Percentiles rank a stretch among this genome's conserved stretches.
Conservation (phyloP, 768 basidiomycete species). For the Leucosporidium scottii region DNA sequence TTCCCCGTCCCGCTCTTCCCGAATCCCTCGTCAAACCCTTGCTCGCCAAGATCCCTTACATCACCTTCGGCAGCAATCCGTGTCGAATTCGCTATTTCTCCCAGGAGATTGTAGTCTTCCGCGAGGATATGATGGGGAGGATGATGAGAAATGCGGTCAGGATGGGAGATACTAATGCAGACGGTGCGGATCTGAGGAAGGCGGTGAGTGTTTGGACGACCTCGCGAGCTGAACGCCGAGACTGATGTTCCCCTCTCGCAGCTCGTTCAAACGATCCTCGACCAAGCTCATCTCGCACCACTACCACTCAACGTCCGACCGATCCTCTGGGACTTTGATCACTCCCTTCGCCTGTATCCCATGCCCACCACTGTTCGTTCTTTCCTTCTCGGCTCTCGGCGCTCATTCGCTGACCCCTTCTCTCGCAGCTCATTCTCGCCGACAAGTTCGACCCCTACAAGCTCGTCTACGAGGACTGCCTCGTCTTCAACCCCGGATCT, state of each 20-base stretch:
- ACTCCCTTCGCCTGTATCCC: constrained; percentile 84
- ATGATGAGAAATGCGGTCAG: constrained; percentile 89
- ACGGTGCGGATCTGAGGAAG: constrained; percentile 19
- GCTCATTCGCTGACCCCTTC: not conserved
- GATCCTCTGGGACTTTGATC: constrained; percentile 80
- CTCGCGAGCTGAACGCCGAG: not conserved
- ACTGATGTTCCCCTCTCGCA: not conserved
- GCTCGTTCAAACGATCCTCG: constrained; percentile 59
- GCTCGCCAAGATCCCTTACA: constrained; percentile 64
- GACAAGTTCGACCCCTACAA: constrained; percentile 96
- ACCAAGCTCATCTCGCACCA: constrained; percentile 90
- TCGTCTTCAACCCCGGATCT: constrained; percentile 95
- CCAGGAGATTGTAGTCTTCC: constrained; percentile 88
- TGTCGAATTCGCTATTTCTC: constrained; percentile 91
- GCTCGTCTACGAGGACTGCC: constrained; percentile 93
- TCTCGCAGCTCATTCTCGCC: constrained; percentile 70
- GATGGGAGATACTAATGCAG: constrained; percentile 57
- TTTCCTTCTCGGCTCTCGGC: not conserved
- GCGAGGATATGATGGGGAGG: constrained; percentile 86
- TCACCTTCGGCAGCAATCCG: constrained; percentile 80
- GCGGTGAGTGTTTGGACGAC: constrained; percentile 8
- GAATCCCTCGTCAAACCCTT: constrained; percentile 65
- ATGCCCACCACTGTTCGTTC: constrained; percentile 75
- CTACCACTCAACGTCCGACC: constrained; percentile 78
- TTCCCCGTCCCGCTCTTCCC: constrained; percentile 76